These are phyloP conservation scores for Kockovaella imperatae DNA, from an alignment of 768 basidiomycete species.

Conservation along the genomic window DNA sequence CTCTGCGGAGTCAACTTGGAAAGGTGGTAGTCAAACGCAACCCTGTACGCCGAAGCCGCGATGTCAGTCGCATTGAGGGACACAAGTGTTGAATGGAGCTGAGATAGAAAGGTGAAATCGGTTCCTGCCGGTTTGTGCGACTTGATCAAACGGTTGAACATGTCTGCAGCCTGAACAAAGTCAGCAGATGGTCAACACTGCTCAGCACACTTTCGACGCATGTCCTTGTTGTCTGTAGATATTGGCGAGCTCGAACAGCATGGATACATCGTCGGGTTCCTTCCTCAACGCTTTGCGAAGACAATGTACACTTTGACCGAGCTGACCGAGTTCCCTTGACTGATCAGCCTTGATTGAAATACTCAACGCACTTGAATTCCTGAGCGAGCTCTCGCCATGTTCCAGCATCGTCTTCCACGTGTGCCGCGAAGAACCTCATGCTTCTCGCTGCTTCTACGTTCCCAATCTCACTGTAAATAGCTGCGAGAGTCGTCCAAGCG, in stretches of 20 bases:
- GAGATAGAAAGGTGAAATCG: slow-evolving; percentile 67
- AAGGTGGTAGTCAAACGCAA: slow-evolving; percentile 66
- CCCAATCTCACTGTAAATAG: slow-evolving; percentile 67
- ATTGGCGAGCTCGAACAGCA: slow-evolving; percentile 80
- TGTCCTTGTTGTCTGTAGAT: slow-evolving; percentile 71
- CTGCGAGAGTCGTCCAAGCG: slow-evolving; percentile 82
- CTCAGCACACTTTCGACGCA: slow-evolving; percentile 54
- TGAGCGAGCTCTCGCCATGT: slow-evolving; percentile 76
- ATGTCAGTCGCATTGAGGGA: slow-evolving; percentile 61
- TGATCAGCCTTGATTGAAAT: background rate
- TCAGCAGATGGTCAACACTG: background rate
- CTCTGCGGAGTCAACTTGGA: slow-evolving; percentile 44
- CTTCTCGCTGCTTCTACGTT: slow-evolving; percentile 67
- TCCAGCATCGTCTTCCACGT: slow-evolving; percentile 73
- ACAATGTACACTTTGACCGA: slow-evolving; percentile 75
- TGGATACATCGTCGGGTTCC: slow-evolving; percentile 72
- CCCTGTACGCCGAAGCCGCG: slow-evolving; percentile 62
- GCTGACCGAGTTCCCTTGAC: slow-evolving; percentile 12
- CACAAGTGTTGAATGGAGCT: slow-evolving; percentile 67
- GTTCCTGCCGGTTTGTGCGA: slow-evolving; percentile 55
- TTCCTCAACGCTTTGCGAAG: slow-evolving; percentile 71
- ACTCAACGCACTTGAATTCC: slow-evolving; percentile 58
- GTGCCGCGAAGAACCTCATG: slow-evolving; percentile 80
- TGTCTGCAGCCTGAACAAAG: slow-evolving; percentile 50
- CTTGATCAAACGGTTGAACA: slow-evolving; percentile 64